A percentile compares a stretch with the other conserved stretches of the same genome.
phyloP scores from a whole-genome alignment of 495 filamentous ascomycete genomes.

The Poronia punctata region DNA sequence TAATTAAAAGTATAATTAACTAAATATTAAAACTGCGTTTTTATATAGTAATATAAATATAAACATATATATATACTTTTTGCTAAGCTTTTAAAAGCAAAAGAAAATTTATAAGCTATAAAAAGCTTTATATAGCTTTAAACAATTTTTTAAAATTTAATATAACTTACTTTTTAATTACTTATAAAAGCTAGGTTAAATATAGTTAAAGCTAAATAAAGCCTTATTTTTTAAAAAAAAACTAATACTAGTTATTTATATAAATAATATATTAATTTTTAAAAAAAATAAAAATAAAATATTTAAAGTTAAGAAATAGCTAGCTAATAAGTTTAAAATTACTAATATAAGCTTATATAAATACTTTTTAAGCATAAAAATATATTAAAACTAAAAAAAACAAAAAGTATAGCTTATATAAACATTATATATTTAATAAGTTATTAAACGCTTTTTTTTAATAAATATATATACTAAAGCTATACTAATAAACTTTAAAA shows the following conservation, averaged over 20 bases:
- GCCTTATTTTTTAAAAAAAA: neutral
- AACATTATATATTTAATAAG: neutral
- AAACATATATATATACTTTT: neutral
- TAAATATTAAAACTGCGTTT: neutral
- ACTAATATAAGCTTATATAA: neutral
- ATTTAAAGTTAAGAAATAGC: neutral
- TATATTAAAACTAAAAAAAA: neutral
- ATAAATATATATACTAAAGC: slow-evolving; percentile 1
- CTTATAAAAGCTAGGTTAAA: neutral
- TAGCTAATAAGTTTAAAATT: slow-evolving; percentile 1
- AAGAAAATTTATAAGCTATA: slow-evolving; percentile 1
- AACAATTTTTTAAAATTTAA: neutral
- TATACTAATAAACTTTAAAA: slow-evolving; percentile 1
- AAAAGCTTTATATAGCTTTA: slow-evolving; percentile 1
- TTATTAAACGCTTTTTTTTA: neutral
- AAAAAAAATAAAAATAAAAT: slow-evolving; percentile 4
- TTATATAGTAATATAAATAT: neutral
- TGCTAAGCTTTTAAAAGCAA: neutral
- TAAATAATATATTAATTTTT: slow-evolving; percentile 3
- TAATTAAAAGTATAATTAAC: neutral
- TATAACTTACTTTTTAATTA: neutral
- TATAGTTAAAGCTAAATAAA: neutral
- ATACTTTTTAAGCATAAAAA: neutral
- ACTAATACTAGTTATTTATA: slow-evolving; percentile 1
- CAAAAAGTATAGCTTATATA: neutral